phyloP scores from a whole-genome alignment of 1,284 basidiomycete genomes.

The Blastosporella zonata region DNA sequence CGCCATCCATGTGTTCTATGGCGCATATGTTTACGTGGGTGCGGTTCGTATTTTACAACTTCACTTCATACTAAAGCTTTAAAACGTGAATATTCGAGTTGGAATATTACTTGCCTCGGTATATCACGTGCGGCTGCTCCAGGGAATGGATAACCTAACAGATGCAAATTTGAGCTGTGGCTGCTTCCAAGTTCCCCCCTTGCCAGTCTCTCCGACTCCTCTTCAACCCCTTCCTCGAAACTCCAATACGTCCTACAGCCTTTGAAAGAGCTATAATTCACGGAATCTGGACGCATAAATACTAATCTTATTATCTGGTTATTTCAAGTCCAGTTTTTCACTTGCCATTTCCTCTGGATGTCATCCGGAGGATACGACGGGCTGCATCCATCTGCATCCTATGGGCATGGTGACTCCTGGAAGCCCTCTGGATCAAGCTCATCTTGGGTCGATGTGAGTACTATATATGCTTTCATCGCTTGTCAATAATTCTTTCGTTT shows the following conservation, averaged over 20 bases:
- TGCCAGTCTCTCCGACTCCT: conserved; percentile 4
- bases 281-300: not conserved
- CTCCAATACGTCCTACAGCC: not conserved
- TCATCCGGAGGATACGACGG: conserved; percentile 38
- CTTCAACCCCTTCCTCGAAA: conserved; percentile 9
- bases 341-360: conserved; percentile 28
- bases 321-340: conserved; percentile 11
- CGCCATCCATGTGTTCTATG: no score
- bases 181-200: conserved; percentile 14
- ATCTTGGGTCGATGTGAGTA: conserved; percentile 37
- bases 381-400: conserved; percentile 27
- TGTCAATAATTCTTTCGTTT: not conserved
- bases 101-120: conserved; percentile 12
- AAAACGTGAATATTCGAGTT: not conserved
- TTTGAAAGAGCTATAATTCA: not conserved
- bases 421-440: conserved; percentile 27
- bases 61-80: no score
- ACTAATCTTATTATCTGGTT: conserved; percentile 1
- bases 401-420: conserved; percentile 29
- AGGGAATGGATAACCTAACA: conserved; percentile 12
- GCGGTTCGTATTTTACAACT: no score
- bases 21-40: no score
- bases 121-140: no score
- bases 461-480: conserved; percentile 2
- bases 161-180: conserved; percentile 23